A percentile compares a stretch with the other conserved stretches of the same genome.
Evolutionary conservation across 305 asterid species (phyloP).

Genomic region (Solanum hybrid): DNA sequence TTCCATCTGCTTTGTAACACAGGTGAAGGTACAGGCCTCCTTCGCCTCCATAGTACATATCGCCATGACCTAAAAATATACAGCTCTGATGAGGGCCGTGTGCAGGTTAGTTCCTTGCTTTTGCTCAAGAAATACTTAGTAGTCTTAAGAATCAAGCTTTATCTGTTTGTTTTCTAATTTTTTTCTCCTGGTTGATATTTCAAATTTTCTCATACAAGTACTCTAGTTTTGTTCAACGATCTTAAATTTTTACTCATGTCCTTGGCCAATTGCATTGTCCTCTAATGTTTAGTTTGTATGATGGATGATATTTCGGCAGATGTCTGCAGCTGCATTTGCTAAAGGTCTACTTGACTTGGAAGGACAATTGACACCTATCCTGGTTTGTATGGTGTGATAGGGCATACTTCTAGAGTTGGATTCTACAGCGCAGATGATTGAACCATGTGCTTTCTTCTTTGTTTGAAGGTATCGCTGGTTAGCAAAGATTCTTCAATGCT

Average conservation of each 20-base stretch:
- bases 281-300: neutral
- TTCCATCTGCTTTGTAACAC: slow-evolving; percentile 8
- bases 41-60: slow-evolving; percentile 85
- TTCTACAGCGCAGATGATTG: neutral
- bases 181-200: neutral
- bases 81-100: slow-evolving; percentile 93
- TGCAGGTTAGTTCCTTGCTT: slow-evolving; percentile 42
- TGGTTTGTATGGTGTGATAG: slow-evolving; percentile 31
- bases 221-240: neutral
- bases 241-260: neutral
- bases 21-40: slow-evolving; percentile 93
- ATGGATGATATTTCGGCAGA: slow-evolving; percentile 25
- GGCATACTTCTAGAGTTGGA: neutral
- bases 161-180: slow-evolving; percentile 6
- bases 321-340: slow-evolving; percentile 92
- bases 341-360: slow-evolving; percentile 86
- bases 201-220: neutral
- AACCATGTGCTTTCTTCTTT: neutral
- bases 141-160: neutral
- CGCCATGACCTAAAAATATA: slow-evolving; percentile 79
- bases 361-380: slow-evolving; percentile 78
- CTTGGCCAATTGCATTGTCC: neutral
- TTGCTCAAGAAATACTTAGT: neutral
- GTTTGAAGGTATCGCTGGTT: slow-evolving; percentile 69
- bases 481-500: slow-evolving; percentile 90